These are phyloP conservation scores for Stentor coeruleus DNA, from an alignment of 73 alveolate genomes.

Conservation along the genomic window DNA sequence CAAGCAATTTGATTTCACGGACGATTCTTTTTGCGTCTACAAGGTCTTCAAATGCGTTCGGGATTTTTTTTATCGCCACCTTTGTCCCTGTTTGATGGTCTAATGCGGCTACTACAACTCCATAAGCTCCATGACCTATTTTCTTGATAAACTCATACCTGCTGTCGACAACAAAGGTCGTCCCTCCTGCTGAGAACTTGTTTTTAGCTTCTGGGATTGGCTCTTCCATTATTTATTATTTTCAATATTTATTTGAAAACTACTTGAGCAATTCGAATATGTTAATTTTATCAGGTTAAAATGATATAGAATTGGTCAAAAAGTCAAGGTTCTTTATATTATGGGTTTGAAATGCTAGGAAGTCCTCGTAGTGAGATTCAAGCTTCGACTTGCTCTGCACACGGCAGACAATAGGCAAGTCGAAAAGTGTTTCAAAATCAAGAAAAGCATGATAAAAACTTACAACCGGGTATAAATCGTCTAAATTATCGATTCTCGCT, in stretches of 20 bases:
- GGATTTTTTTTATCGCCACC: slow-evolving; percentile 87
- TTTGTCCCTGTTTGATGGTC: slow-evolving; percentile 68
- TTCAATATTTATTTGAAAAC: no score
- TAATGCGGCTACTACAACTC: slow-evolving; percentile 84
- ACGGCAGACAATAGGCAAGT: slow-evolving; percentile 26
- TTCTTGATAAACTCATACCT: slow-evolving; percentile 70
- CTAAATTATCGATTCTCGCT: background rate
- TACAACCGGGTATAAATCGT: background rate
- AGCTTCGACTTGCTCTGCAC: slow-evolving; percentile 35
- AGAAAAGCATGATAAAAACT: slow-evolving; percentile 30
- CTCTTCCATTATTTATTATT: no score
- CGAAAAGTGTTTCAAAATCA: slow-evolving; percentile 35
- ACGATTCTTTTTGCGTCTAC: slow-evolving; percentile 85
- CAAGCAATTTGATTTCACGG: slow-evolving; percentile 71
- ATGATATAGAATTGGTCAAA: no score
- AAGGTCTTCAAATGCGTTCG: slow-evolving; percentile 82
- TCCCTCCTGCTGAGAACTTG: no score
- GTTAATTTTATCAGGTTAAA: no score
- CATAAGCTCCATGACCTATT: slow-evolving; percentile 88
- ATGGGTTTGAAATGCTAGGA: slow-evolving; percentile 43
- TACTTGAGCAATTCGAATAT: no score
- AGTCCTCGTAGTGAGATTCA: slow-evolving; percentile 46
- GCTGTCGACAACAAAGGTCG: slow-evolving; percentile 70
- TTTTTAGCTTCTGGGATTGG: no score
- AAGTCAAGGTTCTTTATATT: slow-evolving; percentile 37